Conservation (phyloP, 1,139 yeast genomes). For the Geotrichum citri-aurantii region DNA sequence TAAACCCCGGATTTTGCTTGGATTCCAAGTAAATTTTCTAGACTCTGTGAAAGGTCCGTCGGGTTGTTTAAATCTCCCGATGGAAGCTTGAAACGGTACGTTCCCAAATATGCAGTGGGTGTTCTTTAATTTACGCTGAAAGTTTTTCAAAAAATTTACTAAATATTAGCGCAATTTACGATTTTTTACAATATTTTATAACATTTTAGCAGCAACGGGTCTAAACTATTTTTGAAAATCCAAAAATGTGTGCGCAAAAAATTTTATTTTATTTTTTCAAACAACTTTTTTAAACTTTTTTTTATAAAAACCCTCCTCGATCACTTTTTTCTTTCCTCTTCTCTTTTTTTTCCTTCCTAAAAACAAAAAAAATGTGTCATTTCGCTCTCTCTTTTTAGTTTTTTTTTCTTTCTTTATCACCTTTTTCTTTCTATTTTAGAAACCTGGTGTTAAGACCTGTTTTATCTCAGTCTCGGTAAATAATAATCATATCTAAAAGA, state of each 20-base stretch:
- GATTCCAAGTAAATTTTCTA: background rate
- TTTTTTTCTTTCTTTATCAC: background rate
- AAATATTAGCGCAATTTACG: background rate
- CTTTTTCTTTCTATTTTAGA: background rate
- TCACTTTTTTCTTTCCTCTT: background rate
- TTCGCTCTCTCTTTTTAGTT: background rate
- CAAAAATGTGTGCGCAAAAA: background rate
- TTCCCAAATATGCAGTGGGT: background rate
- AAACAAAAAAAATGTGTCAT: slow-evolving; percentile 6
- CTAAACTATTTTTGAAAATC: background rate
- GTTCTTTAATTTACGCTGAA: background rate
- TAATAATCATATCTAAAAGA: background rate
- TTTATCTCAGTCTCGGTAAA: background rate
- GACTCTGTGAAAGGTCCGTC: background rate
- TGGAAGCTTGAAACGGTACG: background rate
- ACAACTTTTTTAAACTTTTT: background rate
- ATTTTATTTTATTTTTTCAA: background rate
- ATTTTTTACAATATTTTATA: background rate
- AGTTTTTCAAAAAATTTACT: background rate
- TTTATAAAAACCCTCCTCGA: background rate
- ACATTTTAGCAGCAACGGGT: background rate
- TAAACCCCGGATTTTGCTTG: background rate
- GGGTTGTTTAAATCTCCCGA: background rate
- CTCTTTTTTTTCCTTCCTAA: background rate
- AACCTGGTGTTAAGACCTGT: background rate